Base-by-base conservation (phyloP, 495 filamentous ascomycete species). In the Amphirosellinia nigrospora region DNA sequence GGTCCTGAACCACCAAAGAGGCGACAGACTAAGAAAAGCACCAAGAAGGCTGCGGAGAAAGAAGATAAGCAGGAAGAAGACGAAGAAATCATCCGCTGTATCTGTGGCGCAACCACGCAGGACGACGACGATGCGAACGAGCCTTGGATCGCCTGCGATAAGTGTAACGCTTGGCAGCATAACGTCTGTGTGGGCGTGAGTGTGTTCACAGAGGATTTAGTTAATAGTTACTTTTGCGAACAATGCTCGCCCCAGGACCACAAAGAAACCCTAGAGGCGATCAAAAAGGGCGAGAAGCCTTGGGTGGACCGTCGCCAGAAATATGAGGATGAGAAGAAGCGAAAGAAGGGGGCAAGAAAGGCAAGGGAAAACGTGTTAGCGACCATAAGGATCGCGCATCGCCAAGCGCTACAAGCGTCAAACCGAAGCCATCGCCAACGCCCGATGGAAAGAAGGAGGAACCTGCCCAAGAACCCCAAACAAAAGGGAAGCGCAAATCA, bases 81-180 rank as follows among this genome's bases (percentile, higher is more conserved):
- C 41, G 85, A 84, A 46, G 81, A 86, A 50, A 88, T 95, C 74
- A 96, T 98, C 67, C 90, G 96, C 68, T 99, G 96, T 79, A 92
- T 97, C 63, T 99, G 96, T 77, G 95, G 96, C 72, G 90, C 93
- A 69, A 90, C 89, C 60, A 91, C 93, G 72, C 93, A 96, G 72
- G 91, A 94, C 70, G 90, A 90, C 70, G 92, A 92, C 73, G 89
- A 92, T 69, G 90, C 92, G 58, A 87, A 90, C 43, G 89, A 94
- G 74, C 94, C 96, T 78, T 89, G 89, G 88, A 96, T 98, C 74
- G 91, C 91, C 73, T 99, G 96, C 81, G 96, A 99, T 75, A 86
- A 84, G 41, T 99, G 96, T 75, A 88, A 88, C 34, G 94, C 90
- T 56, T 99, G 96, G 96, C 96, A 99, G 79, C 96, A 99, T 78